Conservation (phyloP, 108 stramenopile species). For the Fragilaria radians region DNA sequence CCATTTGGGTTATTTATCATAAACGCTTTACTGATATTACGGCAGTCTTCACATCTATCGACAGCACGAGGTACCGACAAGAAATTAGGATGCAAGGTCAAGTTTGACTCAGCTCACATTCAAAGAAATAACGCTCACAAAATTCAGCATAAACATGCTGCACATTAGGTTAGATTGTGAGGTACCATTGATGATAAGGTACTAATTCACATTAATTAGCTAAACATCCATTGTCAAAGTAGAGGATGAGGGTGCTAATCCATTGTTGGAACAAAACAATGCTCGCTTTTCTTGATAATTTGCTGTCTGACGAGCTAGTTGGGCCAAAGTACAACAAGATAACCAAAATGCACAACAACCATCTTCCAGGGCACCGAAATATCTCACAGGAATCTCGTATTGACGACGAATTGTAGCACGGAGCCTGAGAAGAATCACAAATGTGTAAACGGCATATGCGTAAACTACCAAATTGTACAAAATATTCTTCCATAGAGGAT, state of each 20-base stretch:
- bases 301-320: slow-evolving; percentile 34
- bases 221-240: slow-evolving; percentile 3
- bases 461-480: slow-evolving; percentile 12
- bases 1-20: no score
- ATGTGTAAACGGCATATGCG: neutral
- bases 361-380: slow-evolving; percentile 19
- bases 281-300: slow-evolving; percentile 25
- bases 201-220: no score
- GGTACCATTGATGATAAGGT: no score
- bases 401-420: slow-evolving; percentile 13
- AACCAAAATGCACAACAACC: slow-evolving; percentile 27
- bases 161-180: no score
- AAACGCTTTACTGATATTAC: no score
- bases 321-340: slow-evolving; percentile 26
- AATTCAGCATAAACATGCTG: no score
- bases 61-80: no score
- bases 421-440: slow-evolving; percentile 15
- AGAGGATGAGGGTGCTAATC: slow-evolving; percentile 7
- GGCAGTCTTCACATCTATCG: no score
- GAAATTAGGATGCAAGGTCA: no score
- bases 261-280: slow-evolving; percentile 15
- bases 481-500: slow-evolving; percentile 13
- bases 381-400: slow-evolving; percentile 17
- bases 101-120: no score
- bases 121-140: no score